A percentile compares a stretch with the other conserved stretches of the same genome.
Conservation (phyloP, 148 eudicot species). For the Vaccinium darrowii region DNA sequence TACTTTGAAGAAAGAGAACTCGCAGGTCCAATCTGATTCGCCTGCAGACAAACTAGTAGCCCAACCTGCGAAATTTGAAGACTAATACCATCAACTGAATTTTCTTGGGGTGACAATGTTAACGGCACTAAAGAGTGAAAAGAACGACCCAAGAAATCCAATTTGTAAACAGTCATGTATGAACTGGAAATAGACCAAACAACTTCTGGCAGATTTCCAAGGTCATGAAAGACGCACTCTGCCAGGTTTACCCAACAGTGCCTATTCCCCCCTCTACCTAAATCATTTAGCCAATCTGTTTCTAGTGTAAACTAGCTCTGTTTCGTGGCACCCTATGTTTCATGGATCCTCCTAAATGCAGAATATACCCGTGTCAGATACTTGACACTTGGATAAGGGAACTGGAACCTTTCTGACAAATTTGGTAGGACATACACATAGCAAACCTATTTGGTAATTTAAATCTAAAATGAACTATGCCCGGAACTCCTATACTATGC, state of each 20-base stretch:
- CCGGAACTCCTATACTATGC: background rate
- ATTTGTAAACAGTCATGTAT: background rate
- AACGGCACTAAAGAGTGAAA: background rate
- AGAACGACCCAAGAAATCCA: background rate
- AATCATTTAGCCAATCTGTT: background rate
- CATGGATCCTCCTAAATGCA: background rate
- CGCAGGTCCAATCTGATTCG: slow-evolving; percentile 71
- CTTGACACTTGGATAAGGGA: background rate
- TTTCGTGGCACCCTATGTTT: background rate
- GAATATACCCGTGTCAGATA: background rate
- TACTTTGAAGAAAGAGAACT: slow-evolving; percentile 84
- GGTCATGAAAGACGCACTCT: background rate
- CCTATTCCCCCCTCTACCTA: background rate
- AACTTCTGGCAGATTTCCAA: background rate
- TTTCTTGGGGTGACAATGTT: background rate
- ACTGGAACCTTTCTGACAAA: background rate
- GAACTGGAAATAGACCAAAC: background rate
- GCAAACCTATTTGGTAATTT: background rate
- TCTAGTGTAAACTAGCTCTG: background rate
- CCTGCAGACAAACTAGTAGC: slow-evolving; percentile 88
- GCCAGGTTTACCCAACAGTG: background rate
- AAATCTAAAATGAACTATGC: background rate
- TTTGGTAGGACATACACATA: background rate
- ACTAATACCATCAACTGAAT: background rate
- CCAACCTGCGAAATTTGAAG: slow-evolving; percentile 65